Percentiles rank a stretch among this genome's conserved stretches.
Evolutionary conservation across 2,329 filamentous ascomycete species (phyloP).

Genomic region (Stemphylium vesicarium): DNA sequence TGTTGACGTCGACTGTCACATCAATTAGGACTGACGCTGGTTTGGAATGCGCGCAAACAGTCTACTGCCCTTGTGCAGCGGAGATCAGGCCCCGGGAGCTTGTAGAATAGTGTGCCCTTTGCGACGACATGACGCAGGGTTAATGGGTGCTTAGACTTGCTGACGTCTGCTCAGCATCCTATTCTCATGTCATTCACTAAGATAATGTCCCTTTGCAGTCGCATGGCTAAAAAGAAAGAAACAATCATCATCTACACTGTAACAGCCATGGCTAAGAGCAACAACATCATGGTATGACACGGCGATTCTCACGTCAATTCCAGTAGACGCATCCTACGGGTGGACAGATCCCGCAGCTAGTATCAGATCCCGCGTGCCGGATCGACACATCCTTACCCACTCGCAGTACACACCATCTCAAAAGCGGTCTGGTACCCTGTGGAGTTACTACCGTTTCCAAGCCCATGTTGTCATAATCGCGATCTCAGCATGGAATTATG

Average conservation of each 20-base stretch:
- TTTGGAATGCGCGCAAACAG: neutral
- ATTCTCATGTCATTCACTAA: neutral
- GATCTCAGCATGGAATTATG: conserved; percentile 4
- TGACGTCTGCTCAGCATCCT: neutral
- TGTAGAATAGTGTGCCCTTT: neutral
- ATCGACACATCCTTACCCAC: conserved; percentile 21
- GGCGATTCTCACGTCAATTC: conserved; percentile 1
- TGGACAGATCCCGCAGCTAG: conserved; percentile 24
- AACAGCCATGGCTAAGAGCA: neutral
- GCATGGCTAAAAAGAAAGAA: neutral
- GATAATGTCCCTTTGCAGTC: neutral
- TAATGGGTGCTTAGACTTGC: neutral
- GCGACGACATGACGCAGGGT: conserved; percentile 6
- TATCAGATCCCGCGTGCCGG: conserved; percentile 9
- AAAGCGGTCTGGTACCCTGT: conserved; percentile 10
- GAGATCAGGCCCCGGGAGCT: neutral
- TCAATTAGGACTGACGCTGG: conserved; percentile 3
- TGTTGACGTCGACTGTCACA: conserved; percentile 30
- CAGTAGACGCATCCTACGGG: neutral
- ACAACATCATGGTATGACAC: neutral
- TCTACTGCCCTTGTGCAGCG: neutral
- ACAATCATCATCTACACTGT: neutral
- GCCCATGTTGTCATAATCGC: conserved; percentile 32
- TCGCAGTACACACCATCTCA: conserved; percentile 9
- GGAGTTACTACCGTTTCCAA: neutral